phyloP scores from a whole-genome alignment of 2,329 filamentous ascomycete genomes.

The Ceratocystis harringtonii region DNA sequence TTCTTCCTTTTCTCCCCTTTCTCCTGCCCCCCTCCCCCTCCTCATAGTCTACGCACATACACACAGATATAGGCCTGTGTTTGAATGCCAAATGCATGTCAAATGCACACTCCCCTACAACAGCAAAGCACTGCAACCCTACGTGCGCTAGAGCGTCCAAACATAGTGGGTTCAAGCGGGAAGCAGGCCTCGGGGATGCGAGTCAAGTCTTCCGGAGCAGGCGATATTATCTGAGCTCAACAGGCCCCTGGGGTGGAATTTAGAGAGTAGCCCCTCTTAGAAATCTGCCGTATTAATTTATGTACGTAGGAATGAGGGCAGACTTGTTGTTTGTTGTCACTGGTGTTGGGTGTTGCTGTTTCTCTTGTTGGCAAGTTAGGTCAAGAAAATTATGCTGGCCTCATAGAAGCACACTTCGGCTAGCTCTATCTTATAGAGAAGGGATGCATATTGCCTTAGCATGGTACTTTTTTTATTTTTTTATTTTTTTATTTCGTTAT shows the following conservation, averaged over 20 bases:
- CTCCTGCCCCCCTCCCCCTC: background rate
- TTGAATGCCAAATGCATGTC: slow-evolving; percentile 4
- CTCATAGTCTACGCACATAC: background rate
- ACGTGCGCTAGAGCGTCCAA: slow-evolving; percentile 1
- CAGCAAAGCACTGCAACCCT: background rate
- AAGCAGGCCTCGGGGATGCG: slow-evolving; percentile 9
- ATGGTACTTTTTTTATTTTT: background rate
- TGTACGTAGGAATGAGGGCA: background rate
- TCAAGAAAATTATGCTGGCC: background rate
- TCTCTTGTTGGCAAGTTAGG: background rate
- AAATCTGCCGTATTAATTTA: background rate
- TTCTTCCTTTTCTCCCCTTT: background rate
- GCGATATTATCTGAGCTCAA: slow-evolving; percentile 1
- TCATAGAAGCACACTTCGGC: background rate
- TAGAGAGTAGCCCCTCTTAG: background rate
- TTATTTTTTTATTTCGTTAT: background rate
- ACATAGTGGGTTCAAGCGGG: slow-evolving; percentile 7
- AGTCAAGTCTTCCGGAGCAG: background rate
- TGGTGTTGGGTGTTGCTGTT: background rate
- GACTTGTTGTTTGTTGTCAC: background rate
- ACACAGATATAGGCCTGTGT: background rate
- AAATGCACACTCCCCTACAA: slow-evolving; percentile 5
- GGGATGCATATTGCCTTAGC: background rate
- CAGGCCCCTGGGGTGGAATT: background rate
- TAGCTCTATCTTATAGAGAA: background rate